Conservation (phyloP, 495 filamentous ascomycete genomes). For the Pyrenopolyporus hunteri region DNA sequence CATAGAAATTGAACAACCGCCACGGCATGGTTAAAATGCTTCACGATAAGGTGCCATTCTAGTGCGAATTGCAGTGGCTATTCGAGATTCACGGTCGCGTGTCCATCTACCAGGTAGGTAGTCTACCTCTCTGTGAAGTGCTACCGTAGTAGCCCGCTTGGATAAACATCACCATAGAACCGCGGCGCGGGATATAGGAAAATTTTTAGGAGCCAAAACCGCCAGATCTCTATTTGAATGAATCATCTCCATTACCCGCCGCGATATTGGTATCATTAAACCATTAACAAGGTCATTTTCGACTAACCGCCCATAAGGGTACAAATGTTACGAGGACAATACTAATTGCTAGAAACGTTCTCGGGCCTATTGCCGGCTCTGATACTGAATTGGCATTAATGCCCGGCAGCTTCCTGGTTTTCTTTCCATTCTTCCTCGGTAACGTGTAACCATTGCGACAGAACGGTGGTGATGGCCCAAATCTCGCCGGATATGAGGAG, state of each 20-base stretch:
- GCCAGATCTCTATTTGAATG: neutral
- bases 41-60: conserved; percentile 17
- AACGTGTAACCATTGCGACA: conserved; percentile 40
- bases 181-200: neutral
- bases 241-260: conserved; percentile 3
- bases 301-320: conserved; percentile 4
- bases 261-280: conserved; percentile 18
- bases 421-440: conserved; percentile 49
- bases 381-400: neutral
- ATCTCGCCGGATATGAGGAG: conserved; percentile 41
- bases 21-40: conserved; percentile 27
- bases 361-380: neutral
- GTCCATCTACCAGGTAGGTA: too few relatives aligned
- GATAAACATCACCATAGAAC: conserved; percentile 26
- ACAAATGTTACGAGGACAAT: neutral
- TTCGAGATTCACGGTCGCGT: conserved; percentile 5
- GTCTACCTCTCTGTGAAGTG: conserved; percentile 8
- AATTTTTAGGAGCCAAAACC: neutral
- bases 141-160: conserved; percentile 35
- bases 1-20: conserved; percentile 22
- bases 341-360: neutral
- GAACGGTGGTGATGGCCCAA: conserved; percentile 41
- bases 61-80: conserved; percentile 9
- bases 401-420: conserved; percentile 28
- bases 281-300: neutral